Percentiles rank a stretch among this genome's conserved stretches.
phyloP scores from a whole-genome alignment of 495 filamentous ascomycete species.

The Xylaria longipes region DNA sequence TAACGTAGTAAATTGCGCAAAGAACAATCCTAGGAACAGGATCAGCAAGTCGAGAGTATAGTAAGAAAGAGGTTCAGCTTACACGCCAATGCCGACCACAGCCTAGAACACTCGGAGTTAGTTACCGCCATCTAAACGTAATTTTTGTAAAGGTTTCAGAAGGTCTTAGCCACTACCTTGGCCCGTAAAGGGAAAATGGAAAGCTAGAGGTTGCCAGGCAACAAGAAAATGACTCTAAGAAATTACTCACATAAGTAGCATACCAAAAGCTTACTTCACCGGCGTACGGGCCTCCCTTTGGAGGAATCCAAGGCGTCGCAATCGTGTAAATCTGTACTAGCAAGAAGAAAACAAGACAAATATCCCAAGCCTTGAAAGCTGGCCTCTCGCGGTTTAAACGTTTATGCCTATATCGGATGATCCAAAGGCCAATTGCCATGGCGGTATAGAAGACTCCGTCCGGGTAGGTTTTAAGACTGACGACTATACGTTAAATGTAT shows the following conservation, averaged over 20 bases:
- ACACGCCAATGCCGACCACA: conserved; percentile 63
- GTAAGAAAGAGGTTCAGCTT: conserved; percentile 36
- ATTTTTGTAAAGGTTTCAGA: too few relatives aligned
- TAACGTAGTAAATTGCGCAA: conserved; percentile 62
- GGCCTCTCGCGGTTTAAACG: conserved; percentile 49
- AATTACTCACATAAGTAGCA: conserved; percentile 57
- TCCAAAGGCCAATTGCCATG: conserved; percentile 59
- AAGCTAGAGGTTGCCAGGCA: too few relatives aligned
- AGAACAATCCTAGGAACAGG: conserved; percentile 45
- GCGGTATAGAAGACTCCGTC: conserved; percentile 59
- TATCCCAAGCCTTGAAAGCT: conserved; percentile 61
- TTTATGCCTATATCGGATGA: conserved; percentile 59
- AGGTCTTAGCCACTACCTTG: too few relatives aligned
- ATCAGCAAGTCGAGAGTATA: background rate
- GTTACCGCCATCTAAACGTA: too few relatives aligned
- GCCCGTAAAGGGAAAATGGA: too few relatives aligned
- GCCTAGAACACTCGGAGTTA: too few relatives aligned
- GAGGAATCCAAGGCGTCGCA: conserved; percentile 71
- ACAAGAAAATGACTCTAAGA: too few relatives aligned
- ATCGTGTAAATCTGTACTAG: conserved; percentile 62
- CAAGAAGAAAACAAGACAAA: conserved; percentile 61
- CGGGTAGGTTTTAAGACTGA: conserved; percentile 62
- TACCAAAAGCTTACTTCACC: conserved; percentile 74
- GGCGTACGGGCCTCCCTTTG: conserved; percentile 58
- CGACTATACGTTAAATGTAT: conserved; percentile 49